Percentiles rank a stretch among this genome's conserved stretches.
Conservation (phyloP, 2,329 filamentous ascomycete species). For the Fusarium succisae region DNA sequence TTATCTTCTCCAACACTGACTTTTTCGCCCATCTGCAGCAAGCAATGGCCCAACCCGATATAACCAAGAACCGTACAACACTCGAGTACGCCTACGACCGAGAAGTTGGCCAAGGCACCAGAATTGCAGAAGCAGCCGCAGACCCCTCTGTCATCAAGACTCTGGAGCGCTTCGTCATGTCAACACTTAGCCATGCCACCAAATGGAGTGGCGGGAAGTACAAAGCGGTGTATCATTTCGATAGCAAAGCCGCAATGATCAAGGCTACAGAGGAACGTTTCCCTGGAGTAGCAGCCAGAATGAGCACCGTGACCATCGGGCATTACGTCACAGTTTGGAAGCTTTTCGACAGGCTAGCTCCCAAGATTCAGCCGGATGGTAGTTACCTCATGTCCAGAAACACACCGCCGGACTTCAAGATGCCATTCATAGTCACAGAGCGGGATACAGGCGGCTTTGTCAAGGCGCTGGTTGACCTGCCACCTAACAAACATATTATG, state of each 20-base stretch:
- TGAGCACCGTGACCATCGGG: not conserved
- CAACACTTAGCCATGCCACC: not conserved
- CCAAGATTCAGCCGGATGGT: not conserved
- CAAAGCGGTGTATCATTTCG: not conserved
- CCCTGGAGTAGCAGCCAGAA: accelerated
- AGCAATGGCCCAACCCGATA: not conserved
- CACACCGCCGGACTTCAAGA: not conserved
- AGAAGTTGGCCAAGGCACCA: not conserved
- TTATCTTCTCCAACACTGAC: not conserved
- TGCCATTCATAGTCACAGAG: not conserved
- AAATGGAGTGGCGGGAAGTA: not conserved
- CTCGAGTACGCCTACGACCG: not conserved
- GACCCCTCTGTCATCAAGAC: not conserved
- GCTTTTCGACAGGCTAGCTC: not conserved
- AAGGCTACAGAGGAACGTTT: not conserved
- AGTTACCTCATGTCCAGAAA: not conserved
- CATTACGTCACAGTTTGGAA: not conserved
- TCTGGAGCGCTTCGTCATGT: not conserved
- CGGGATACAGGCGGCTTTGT: not conserved
- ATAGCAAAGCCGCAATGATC: not conserved
- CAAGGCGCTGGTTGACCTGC: not conserved
- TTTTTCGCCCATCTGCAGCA: not conserved
- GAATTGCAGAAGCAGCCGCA: not conserved
- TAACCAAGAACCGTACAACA: accelerated
- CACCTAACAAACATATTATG: not conserved